Evolutionary conservation across 306 rosid genomes (phyloP), one percentile per base, ranked within the genome.

Genomic region (Ziziphus jujuba): DNA sequence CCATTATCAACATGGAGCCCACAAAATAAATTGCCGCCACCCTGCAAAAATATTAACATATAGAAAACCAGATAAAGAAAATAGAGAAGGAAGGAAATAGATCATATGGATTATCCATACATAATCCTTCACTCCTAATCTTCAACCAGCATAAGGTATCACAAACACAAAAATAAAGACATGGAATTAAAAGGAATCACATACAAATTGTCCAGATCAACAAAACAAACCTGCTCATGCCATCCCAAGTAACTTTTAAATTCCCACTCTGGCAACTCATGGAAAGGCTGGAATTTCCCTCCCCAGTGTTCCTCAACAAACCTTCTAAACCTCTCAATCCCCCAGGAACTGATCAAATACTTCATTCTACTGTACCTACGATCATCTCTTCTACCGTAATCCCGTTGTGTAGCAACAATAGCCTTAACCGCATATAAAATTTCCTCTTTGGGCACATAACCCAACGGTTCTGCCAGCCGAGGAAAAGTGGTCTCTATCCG

Each of bases 381-480:
- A 69, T 95, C 99, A 77, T 95, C 99, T 78, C 97, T 85, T 84
- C 99, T 88, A 44, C 99, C 99, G 84, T 87, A 82, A 69, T 95
- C 96, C 36, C 99, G 84, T 75, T 95, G 99, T 38, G 97, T 82
- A 25, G 88, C 99, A 59, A 95, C 99, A 72, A 95, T 90, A 70
- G 99, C 97, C 74, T 95, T 95, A 70, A 95, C 77, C 67, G 99
- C 99, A 75, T 84, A 90, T 60, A 95, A 73, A 66, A 95, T 95
- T 80, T 95, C 97, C 77, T 90, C 89, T 84, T 95, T 95, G 2
- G 97, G 97, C 36, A 95, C 95, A 65, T 81, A 95, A 25, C 99
- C 99, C 60, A 95, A 48, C 23, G 99, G 96, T 59, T 90, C 96
- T 22, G 85, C 95, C 55, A 95, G 75, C 54, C 96, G 99, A 51